Percentiles rank a stretch among this genome's conserved stretches.
Evolutionary conservation across 164 flowering plant species (phyloP).

Genomic region (Stephania japonica): DNA sequence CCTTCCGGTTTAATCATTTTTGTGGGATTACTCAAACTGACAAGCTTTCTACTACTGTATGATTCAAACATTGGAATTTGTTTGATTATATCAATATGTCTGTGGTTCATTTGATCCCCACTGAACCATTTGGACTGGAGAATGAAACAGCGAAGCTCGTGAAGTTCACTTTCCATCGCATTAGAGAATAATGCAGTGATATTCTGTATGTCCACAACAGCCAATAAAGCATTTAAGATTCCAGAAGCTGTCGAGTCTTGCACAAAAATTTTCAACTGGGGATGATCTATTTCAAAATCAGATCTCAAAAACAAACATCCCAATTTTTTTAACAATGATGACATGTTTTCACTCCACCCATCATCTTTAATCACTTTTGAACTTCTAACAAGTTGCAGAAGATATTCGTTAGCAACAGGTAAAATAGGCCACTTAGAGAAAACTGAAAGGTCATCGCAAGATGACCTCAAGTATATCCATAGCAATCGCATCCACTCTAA

Average conservation of each 20-base stretch:
- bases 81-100: conserved; percentile 53
- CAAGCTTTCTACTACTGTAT: conserved; percentile 60
- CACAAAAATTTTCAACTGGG: conserved; percentile 63
- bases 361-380: conserved; percentile 75
- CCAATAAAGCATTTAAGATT: conserved; percentile 68
- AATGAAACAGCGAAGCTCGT: conserved; percentile 82
- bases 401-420: conserved; percentile 56
- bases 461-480: conserved; percentile 72
- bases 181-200: conserved; percentile 45
- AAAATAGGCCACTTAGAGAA: conserved; percentile 88
- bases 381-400: conserved; percentile 61
- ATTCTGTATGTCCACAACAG: conserved; percentile 40
- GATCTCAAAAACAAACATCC: conserved; percentile 72
- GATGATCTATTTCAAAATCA: conserved; percentile 70
- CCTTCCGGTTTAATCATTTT: conserved; percentile 81
- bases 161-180: conserved; percentile 73
- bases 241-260: conserved; percentile 76
- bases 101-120: conserved; percentile 43
- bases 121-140: conserved; percentile 91
- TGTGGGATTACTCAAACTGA: conserved; percentile 44
- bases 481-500: conserved; percentile 71
- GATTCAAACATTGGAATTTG: conserved; percentile 86
- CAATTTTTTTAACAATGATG: conserved; percentile 59
- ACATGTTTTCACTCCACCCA: conserved; percentile 98
- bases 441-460: conserved; percentile 67